A percentile compares a stretch with the other conserved stretches of the same genome.
phyloP scores from a whole-genome alignment of 306 rosid genomes.

The Fagus sylvatica region DNA sequence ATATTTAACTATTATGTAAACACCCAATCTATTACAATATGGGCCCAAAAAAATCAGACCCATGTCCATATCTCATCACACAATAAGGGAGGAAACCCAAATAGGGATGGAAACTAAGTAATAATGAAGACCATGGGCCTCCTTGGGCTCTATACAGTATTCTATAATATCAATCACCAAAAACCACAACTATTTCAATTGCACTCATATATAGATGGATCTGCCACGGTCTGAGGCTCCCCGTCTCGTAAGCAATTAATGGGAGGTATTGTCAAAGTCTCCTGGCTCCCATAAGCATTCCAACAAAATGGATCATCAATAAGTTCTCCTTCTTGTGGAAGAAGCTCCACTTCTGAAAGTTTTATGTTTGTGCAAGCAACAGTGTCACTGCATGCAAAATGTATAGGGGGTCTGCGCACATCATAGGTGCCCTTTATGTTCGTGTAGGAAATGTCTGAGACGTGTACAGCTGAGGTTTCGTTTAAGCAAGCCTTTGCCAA shows the following conservation, averaged over 20 bases:
- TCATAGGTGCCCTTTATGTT: conserved; percentile 91
- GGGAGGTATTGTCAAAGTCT: conserved; percentile 84
- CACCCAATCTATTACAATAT: conserved; percentile 27
- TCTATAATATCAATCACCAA: conserved; percentile 14
- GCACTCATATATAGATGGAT: conserved; percentile 53
- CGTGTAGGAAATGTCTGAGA: conserved; percentile 56
- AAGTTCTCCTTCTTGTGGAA: conserved; percentile 72
- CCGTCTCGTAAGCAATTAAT: conserved; percentile 82
- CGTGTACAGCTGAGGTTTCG: conserved; percentile 79
- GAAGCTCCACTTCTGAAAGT: conserved; percentile 80
- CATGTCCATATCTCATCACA: conserved; percentile 42
- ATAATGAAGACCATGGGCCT: conserved; percentile 30
- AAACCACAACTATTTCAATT: background rate
- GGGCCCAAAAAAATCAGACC: conserved; percentile 32
- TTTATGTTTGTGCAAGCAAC: conserved; percentile 87
- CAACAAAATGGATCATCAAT: conserved; percentile 92
- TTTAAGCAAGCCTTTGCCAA: conserved; percentile 66
- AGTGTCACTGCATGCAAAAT: conserved; percentile 88
- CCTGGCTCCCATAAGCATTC: conserved; percentile 87
- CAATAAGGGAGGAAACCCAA: conserved; percentile 42
- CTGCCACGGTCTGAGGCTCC: conserved; percentile 45
- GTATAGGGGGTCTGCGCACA: conserved; percentile 83
- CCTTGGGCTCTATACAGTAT: conserved; percentile 32
- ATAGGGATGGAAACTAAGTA: conserved; percentile 43
- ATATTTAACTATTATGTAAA: background rate